These are phyloP conservation scores for Phytophthora cactorum DNA, from an alignment of 352 stramenopile species.

Conservation along the genomic window DNA sequence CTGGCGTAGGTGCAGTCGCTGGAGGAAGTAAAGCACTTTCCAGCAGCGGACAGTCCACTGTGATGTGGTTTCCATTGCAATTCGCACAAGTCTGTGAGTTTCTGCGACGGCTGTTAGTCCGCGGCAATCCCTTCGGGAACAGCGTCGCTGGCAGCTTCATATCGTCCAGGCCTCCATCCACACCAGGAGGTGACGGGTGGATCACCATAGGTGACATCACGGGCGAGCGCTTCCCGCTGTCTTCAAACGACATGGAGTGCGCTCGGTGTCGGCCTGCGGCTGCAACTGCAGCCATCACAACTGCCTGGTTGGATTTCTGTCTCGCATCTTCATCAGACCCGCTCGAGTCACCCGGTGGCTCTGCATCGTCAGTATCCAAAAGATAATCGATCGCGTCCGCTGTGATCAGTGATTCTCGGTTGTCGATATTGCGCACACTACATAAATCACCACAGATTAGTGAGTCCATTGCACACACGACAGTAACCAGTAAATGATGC, in stretches of 20 bases:
- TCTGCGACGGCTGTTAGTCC: slow-evolving; percentile 67
- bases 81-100: slow-evolving; percentile 72
- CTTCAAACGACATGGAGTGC: slow-evolving; percentile 53
- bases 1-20: slow-evolving; percentile 5
- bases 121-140: slow-evolving; percentile 45
- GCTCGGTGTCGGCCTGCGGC: slow-evolving; percentile 48
- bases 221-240: slow-evolving; percentile 23
- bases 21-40: slow-evolving; percentile 52
- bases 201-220: slow-evolving; percentile 26
- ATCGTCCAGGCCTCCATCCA: slow-evolving; percentile 22
- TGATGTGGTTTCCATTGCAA: slow-evolving; percentile 85
- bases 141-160: slow-evolving; percentile 35
- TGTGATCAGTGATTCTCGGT: slow-evolving; percentile 50
- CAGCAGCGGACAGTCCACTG: slow-evolving; percentile 75
- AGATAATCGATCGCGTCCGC: slow-evolving; percentile 47
- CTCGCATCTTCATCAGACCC: slow-evolving; percentile 38
- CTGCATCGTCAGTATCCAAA: slow-evolving; percentile 41
- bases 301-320: slow-evolving; percentile 48
- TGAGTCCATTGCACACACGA: slow-evolving; percentile 30
- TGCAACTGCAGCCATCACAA: slow-evolving; percentile 49
- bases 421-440: slow-evolving; percentile 80
- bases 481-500: slow-evolving; percentile 3
- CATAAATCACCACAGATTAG: slow-evolving; percentile 6
- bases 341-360: slow-evolving; percentile 10
- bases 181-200: slow-evolving; percentile 23